Percentiles rank a stretch among this genome's conserved stretches.
Evolutionary conservation across 2,329 filamentous ascomycete species (phyloP).

Genomic region (Lizonia empirigonia): DNA sequence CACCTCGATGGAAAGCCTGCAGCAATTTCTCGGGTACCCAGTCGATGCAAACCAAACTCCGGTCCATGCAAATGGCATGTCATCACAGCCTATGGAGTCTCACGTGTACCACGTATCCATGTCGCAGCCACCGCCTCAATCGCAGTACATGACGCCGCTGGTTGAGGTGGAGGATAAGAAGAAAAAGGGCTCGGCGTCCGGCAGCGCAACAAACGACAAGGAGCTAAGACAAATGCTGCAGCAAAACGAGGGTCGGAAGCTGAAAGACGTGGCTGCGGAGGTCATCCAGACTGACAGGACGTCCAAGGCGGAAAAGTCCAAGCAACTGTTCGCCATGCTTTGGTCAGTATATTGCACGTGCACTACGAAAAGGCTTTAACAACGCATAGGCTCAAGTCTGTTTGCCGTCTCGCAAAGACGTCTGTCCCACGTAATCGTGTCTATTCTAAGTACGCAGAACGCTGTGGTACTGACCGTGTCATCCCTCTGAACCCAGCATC

Average conservation of each 20-base stretch:
- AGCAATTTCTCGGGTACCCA: slow-evolving; percentile 42
- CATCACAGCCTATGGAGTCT: slow-evolving; percentile 36
- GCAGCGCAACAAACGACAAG: slow-evolving; percentile 78
- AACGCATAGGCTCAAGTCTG: slow-evolving; percentile 68
- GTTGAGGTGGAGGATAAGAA: slow-evolving; percentile 53
- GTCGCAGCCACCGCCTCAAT: slow-evolving; percentile 31
- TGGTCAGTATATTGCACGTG: slow-evolving; percentile 62
- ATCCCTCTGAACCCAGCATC: slow-evolving; percentile 95
- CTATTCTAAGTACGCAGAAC: slow-evolving; percentile 92
- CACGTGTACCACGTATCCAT: slow-evolving; percentile 39
- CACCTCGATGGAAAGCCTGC: slow-evolving; percentile 41
- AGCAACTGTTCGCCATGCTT: slow-evolving; percentile 87
- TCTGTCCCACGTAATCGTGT: slow-evolving; percentile 92
- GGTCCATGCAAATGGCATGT: slow-evolving; percentile 25
- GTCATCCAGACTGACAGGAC: slow-evolving; percentile 80
- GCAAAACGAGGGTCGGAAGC: slow-evolving; percentile 68
- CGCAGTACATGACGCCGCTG: slow-evolving; percentile 35
- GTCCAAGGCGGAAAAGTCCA: slow-evolving; percentile 79
- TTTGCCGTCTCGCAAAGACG: slow-evolving; percentile 73
- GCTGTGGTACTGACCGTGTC: slow-evolving; percentile 90
- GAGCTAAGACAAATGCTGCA: slow-evolving; percentile 78
- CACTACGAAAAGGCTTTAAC: slow-evolving; percentile 30
- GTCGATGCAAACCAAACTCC: slow-evolving; percentile 26
- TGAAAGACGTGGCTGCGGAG: slow-evolving; percentile 76
- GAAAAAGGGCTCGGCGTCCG: slow-evolving; percentile 64